Conservation (phyloP, 2,329 filamentous ascomycete genomes). For the Periconia macrospinosa region DNA sequence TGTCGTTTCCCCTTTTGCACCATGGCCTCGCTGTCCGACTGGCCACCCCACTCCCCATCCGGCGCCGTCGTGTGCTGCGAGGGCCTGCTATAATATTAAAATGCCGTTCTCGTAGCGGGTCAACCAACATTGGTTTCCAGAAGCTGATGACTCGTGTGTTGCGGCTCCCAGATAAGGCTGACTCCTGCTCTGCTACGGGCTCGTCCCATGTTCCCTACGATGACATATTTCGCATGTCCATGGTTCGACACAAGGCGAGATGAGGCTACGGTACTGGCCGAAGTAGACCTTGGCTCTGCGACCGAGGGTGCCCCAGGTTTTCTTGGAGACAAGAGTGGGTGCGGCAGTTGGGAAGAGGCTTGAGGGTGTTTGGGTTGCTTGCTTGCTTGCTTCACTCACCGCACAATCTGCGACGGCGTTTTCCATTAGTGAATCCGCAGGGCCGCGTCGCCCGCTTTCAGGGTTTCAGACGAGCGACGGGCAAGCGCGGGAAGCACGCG, state of each 20-base stretch:
- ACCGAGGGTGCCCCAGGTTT: not conserved
- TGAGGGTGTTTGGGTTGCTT: no score
- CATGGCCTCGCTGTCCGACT: no score
- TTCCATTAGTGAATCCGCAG: constrained; percentile 21
- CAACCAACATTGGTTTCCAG: no score
- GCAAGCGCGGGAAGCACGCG: constrained; percentile 34
- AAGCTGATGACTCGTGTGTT: not conserved
- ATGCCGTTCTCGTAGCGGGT: no score
- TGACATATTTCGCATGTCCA: no score
- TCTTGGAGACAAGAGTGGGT: not conserved
- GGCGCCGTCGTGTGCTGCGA: not conserved
- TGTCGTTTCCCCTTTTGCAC: no score
- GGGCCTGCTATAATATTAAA: no score
- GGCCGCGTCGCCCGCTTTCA: constrained; percentile 23
- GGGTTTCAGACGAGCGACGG: constrained; percentile 33
- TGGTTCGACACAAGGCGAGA: no score
- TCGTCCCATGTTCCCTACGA: no score
- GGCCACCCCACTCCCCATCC: not conserved
- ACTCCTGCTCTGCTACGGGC: not conserved
- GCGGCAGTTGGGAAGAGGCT: no score
- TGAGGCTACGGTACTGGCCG: no score
- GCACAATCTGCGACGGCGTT: constrained; percentile 20
- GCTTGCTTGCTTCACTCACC: not conserved
- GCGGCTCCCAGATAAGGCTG: not conserved
- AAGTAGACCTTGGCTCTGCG: not conserved